These are phyloP conservation scores for Pleurotus eryngii DNA, from an alignment of 768 basidiomycete species.

Conservation along the genomic window DNA sequence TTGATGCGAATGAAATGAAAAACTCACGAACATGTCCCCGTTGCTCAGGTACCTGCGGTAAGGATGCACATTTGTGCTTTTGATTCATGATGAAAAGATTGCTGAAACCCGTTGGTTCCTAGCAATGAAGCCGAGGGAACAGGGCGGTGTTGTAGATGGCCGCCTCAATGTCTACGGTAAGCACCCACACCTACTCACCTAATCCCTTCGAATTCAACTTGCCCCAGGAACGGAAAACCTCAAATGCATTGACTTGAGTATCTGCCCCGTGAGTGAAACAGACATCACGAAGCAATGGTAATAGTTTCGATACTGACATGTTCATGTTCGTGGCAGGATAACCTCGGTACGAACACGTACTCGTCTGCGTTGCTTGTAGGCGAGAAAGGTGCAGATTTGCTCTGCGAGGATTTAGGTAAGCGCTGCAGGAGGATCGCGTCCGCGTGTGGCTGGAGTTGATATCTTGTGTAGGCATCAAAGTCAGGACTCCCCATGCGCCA, in stretches of 20 bases:
- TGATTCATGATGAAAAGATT: neutral
- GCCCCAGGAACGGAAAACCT: conserved; percentile 55
- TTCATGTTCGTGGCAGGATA: conserved; percentile 39
- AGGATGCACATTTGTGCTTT: conserved; percentile 9
- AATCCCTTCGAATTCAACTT: neutral
- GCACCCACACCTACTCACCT: neutral
- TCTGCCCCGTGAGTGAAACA: conserved; percentile 54
- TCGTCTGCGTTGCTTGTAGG: conserved; percentile 67
- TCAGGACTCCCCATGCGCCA: conserved; percentile 61
- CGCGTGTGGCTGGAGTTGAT: neutral
- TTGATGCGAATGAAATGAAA: neutral
- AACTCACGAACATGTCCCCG: neutral
- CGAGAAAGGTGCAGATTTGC: conserved; percentile 62
- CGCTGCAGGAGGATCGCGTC: neutral
- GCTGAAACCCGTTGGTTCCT: neutral
- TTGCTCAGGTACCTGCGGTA: conserved; percentile 40
- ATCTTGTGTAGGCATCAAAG: conserved; percentile 48
- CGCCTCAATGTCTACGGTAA: conserved; percentile 58
- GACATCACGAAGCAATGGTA: no score
- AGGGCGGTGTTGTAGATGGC: conserved; percentile 65
- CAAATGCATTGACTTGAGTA: conserved; percentile 66
- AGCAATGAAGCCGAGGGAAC: conserved; percentile 66
- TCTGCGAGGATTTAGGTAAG: conserved; percentile 63
- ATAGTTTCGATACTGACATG: no score
- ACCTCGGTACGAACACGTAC: conserved; percentile 71